Conservation (phyloP, 2,329 filamentous ascomycete species). For the Beauveria sp. region DNA sequence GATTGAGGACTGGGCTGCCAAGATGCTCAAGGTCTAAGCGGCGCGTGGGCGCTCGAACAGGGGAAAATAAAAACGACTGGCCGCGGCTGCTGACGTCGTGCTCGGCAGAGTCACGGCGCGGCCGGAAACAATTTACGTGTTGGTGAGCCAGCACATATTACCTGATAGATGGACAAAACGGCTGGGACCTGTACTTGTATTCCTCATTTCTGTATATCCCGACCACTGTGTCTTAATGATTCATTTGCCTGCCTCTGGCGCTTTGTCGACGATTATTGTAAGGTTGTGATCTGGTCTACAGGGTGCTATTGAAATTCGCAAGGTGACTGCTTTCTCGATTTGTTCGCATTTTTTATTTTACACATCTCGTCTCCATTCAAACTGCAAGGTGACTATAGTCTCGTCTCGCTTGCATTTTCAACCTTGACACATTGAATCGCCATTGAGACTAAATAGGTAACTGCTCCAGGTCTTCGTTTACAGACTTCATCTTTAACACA, state of each 20-base stretch:
- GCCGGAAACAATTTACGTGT: not conserved
- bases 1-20: conserved; percentile 81
- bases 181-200: conserved; percentile 35
- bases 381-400: too few relatives aligned
- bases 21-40: conserved; percentile 70
- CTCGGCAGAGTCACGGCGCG: not conserved
- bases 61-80: not conserved
- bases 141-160: conserved; percentile 15
- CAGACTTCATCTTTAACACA: too few relatives aligned
- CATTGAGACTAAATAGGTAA: too few relatives aligned
- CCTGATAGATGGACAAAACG: conserved; percentile 28
- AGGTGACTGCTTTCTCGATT: not conserved
- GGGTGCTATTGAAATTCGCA: too few relatives aligned
- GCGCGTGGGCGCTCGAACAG: not conserved
- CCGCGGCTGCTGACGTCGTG: not conserved
- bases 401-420: too few relatives aligned
- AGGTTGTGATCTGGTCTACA: not conserved
- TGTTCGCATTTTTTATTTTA: not conserved
- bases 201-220: conserved; percentile 31
- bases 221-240: conserved; percentile 24
- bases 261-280: not conserved
- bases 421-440: too few relatives aligned
- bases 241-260: conserved; percentile 12
- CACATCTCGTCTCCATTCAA: not conserved
- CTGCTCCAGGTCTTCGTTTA: too few relatives aligned